These are phyloP conservation scores for Phialophora expanda DNA, from an alignment of 2,329 filamentous ascomycete species.

Conservation along the genomic window DNA sequence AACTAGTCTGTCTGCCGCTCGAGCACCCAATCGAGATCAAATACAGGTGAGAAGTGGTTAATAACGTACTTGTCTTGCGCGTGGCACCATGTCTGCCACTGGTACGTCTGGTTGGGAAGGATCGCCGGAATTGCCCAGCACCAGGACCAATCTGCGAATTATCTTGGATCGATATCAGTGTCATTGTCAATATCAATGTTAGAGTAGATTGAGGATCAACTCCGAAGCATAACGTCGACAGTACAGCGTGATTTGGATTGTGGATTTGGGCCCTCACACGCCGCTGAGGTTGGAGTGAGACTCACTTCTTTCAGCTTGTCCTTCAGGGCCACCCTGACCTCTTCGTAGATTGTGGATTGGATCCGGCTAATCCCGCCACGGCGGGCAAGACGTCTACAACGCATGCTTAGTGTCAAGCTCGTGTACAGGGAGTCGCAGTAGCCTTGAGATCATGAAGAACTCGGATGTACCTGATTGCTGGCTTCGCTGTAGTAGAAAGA, in stretches of 20 bases:
- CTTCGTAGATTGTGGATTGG: constrained; percentile 42
- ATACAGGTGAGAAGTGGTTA: neutral
- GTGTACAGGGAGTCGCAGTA: neutral
- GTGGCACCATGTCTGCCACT: neutral
- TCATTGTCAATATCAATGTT: neutral
- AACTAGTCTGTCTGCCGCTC: neutral
- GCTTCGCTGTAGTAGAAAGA: constrained; percentile 18
- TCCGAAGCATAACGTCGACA: neutral
- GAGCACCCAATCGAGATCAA: neutral
- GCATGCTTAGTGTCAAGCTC: neutral
- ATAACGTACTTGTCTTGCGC: neutral
- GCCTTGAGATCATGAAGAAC: neutral
- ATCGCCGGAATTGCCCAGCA: constrained; percentile 13
- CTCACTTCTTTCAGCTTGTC: constrained; percentile 39
- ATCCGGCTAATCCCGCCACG: constrained; percentile 45
- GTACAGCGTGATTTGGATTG: neutral
- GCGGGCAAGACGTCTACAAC: constrained; percentile 42
- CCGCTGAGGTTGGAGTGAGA: constrained; percentile 7
- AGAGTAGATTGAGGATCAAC: constrained; percentile 33
- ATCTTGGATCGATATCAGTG: neutral
- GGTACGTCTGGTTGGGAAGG: neutral
- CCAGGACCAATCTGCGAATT: neutral
- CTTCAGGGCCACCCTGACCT: constrained; percentile 38
- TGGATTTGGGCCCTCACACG: neutral
- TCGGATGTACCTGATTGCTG: constrained; percentile 40